A percentile compares a stretch with the other conserved stretches of the same genome.
Evolutionary conservation across 768 basidiomycete species (phyloP).

Genomic region (Suillus weaverae): DNA sequence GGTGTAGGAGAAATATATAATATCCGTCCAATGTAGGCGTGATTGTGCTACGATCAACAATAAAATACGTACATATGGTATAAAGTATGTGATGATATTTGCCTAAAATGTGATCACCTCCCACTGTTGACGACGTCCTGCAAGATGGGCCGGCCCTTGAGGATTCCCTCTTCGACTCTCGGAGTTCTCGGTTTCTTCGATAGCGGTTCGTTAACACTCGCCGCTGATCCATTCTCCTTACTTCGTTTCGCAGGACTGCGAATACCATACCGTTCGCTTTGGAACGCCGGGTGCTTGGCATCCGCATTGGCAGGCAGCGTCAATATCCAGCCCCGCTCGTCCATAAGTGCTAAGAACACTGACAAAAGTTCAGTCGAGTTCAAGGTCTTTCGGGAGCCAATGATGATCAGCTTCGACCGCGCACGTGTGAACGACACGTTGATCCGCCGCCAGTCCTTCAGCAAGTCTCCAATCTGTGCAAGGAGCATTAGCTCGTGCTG

Average conservation of each 20-base stretch:
- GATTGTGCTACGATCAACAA: background rate
- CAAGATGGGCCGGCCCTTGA: slow-evolving; percentile 60
- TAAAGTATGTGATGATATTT: slow-evolving; percentile 40
- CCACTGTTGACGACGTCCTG: slow-evolving; percentile 56
- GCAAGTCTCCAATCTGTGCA: slow-evolving; percentile 80
- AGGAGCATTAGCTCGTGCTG: background rate
- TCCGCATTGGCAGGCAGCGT: slow-evolving; percentile 56
- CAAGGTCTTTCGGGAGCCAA: slow-evolving; percentile 85
- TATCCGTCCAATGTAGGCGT: background rate
- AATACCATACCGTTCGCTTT: slow-evolving; percentile 22
- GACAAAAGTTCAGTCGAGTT: slow-evolving; percentile 56
- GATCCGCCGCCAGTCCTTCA: slow-evolving; percentile 95
- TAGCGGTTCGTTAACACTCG: slow-evolving; percentile 16
- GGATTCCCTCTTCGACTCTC: slow-evolving; percentile 39
- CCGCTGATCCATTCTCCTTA: slow-evolving; percentile 7
- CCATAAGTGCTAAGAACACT: slow-evolving; percentile 80
- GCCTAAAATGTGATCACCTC: slow-evolving; percentile 22
- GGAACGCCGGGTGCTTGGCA: slow-evolving; percentile 42
- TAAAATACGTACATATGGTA: background rate
- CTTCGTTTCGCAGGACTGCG: slow-evolving; percentile 12
- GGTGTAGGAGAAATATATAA: background rate
- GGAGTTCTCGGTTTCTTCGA: slow-evolving; percentile 40
- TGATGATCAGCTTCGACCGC: slow-evolving; percentile 83
- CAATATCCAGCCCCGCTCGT: slow-evolving; percentile 70
- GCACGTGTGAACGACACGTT: slow-evolving; percentile 98